Percentiles rank a stretch among this genome's conserved stretches.
Conservation (phyloP, 2,329 filamentous ascomycete species). For the Penicillium sp. region DNA sequence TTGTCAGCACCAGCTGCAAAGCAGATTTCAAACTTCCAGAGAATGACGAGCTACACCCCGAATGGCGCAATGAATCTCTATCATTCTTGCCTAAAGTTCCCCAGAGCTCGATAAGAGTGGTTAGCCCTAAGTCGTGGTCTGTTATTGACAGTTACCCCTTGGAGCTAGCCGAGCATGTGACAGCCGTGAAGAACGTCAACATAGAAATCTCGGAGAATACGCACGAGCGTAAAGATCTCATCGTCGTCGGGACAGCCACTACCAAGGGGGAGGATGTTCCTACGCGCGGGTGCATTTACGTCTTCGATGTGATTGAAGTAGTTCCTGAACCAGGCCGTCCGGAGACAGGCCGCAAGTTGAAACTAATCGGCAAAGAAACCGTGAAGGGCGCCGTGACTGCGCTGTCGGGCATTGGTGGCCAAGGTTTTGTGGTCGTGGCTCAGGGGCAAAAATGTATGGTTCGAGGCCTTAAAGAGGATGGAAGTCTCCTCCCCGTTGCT, state of each 20-base stretch:
- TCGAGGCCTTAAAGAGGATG: constrained; percentile 91
- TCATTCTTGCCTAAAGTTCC: constrained; percentile 69
- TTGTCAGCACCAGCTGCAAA: constrained; percentile 69
- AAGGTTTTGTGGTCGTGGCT: constrained; percentile 84
- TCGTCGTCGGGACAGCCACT: constrained; percentile 83
- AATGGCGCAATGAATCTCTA: constrained; percentile 74
- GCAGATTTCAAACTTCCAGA: constrained; percentile 82
- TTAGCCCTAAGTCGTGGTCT: constrained; percentile 77
- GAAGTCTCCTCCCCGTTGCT: constrained; percentile 86
- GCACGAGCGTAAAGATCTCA: constrained; percentile 79
- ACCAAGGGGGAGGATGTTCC: constrained; percentile 90
- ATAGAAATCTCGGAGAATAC: constrained; percentile 91
- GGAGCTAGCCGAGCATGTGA: constrained; percentile 74
- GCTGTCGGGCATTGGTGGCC: constrained; percentile 79
- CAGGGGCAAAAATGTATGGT: constrained; percentile 99
- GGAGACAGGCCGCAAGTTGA: constrained; percentile 83
- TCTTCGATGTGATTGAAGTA: constrained; percentile 89
- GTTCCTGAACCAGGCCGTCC: constrained; percentile 85
- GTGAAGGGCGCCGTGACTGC: constrained; percentile 91
- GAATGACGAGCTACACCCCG: constrained; percentile 80
- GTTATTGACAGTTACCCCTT: constrained; percentile 76
- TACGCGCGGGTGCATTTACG: constrained; percentile 80
- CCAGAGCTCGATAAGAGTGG: constrained; percentile 74
- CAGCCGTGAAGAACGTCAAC: constrained; percentile 80
- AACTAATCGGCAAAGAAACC: constrained; percentile 85